Evolutionary conservation across 2,329 filamentous ascomycete genomes (phyloP).

Genomic region (Diaporthe citrichinensis): DNA sequence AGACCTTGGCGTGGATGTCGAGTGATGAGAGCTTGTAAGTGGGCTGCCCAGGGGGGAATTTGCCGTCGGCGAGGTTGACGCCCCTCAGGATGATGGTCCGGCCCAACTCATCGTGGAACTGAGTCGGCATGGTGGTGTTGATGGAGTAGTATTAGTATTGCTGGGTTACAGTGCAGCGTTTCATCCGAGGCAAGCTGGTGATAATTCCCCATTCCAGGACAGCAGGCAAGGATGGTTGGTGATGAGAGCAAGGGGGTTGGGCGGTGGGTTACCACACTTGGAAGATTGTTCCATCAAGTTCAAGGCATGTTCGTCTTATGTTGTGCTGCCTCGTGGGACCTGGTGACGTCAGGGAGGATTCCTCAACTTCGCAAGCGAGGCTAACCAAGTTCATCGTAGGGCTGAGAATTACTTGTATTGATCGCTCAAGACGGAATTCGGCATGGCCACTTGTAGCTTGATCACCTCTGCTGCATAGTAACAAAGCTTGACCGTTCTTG

Average conservation of each 20-base stretch:
- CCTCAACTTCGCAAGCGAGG: background rate
- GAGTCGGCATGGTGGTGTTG: conserved; percentile 18
- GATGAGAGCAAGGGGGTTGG: too few relatives aligned
- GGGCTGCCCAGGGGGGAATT: conserved; percentile 42
- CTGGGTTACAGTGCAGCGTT: background rate
- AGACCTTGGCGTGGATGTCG: conserved; percentile 33
- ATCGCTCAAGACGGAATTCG: background rate
- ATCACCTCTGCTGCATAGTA: background rate
- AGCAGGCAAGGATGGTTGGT: background rate
- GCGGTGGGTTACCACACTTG: background rate
- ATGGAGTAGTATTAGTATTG: background rate
- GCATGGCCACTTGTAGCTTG: background rate
- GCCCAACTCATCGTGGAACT: conserved; percentile 34
- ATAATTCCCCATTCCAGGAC: background rate
- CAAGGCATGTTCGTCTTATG: conserved; percentile 21
- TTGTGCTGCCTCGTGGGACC: conserved; percentile 6
- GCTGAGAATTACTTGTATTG: background rate
- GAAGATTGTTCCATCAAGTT: background rate
- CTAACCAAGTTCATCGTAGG: conserved; percentile 20
- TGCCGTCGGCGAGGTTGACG: conserved; percentile 46
- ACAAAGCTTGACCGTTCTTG: background rate
- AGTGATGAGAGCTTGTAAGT: conserved; percentile 43
- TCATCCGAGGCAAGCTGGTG: background rate
- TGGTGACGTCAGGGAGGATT: conserved; percentile 28
- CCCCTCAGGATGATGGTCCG: conserved; percentile 45